phyloP scores from a whole-genome alignment of 176 grass and related monocot species.

The Calamus simplicifolius region DNA sequence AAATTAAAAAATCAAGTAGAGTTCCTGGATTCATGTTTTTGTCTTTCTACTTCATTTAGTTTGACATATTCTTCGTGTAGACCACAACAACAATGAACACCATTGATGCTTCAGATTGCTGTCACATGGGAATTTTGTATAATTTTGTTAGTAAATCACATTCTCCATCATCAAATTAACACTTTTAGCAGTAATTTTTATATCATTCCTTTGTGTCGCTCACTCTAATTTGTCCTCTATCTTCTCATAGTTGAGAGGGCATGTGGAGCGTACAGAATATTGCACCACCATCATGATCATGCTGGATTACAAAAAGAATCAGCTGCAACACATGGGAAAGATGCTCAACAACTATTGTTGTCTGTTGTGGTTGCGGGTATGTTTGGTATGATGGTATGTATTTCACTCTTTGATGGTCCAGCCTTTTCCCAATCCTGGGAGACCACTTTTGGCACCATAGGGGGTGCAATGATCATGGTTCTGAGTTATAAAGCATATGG shows the following conservation, averaged over 20 bases:
- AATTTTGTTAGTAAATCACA: too few relatives aligned
- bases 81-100: too few relatives aligned
- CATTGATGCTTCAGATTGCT: too few relatives aligned
- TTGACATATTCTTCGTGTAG: too few relatives aligned
- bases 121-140: too few relatives aligned
- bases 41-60: too few relatives aligned
- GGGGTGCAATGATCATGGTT: constrained; percentile 46
- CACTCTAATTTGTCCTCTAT: constrained; percentile 5
- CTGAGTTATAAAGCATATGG: too few relatives aligned
- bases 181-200: background rate
- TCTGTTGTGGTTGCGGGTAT: constrained; percentile 48
- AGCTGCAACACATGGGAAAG: constrained; percentile 5
- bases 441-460: constrained; percentile 62
- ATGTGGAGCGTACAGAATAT: background rate
- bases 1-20: too few relatives aligned
- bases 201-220: background rate
- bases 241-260: background rate
- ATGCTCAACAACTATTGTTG: background rate
- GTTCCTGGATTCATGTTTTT: too few relatives aligned
- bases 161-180: background rate
- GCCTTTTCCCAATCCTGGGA: constrained; percentile 52
- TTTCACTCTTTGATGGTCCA: constrained; percentile 30
- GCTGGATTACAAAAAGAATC: constrained; percentile 5
- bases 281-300: constrained; percentile 9
- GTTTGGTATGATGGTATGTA: constrained; percentile 81